Base-by-base conservation (phyloP, 1,284 basidiomycete species). In the Athelia sp. region DNA sequence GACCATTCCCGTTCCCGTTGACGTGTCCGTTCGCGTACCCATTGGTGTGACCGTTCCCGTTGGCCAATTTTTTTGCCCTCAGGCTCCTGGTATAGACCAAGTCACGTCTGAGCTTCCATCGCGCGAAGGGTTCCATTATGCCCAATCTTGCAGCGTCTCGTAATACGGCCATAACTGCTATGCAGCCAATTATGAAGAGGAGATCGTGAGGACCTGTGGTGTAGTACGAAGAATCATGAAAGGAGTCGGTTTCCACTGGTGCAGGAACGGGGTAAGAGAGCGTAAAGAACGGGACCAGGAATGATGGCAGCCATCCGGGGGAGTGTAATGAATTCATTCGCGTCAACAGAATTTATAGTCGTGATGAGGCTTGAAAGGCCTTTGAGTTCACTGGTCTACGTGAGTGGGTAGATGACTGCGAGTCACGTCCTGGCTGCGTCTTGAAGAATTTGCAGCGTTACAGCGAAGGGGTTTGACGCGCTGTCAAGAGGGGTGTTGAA, bases 51-150 rank as follows among this genome's bases (percentile, higher is more conserved):
- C 62, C 66, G 44, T 72, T 65, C 19, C 62, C 63, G 34, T 70
- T 68, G 3, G 55, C 11, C 18, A 15, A 14, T 3, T 59, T 17
- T n/a, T 40, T 40, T 29, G 4, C 26, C 26, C 26, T 29, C 6
- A 4, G 13, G 6, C 26, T 29, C 26, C 26, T 29, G 26, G 26
- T 29, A 13, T 29, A 29, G 46, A 48, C 54, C 64, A 82, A 67
- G 57, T 82, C 73, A 45, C 76, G 73, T 17, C 73, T 73, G 43
- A 93, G 74, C 57, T 83, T 84, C 79, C 82, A 85, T 42, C 74
- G 71, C 18, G 88, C 90, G 54, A 94, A 81, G 4, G 93, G 90
- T 61, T 86, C 84, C 54, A 93, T 81, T 46, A 93, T 58, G 54
- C 72, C 75, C 35, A 92, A 67, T 61, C 94, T 82, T 46, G 81